phyloP scores from a whole-genome alignment of 2,329 filamentous ascomycete genomes.

The Ophiostoma pallidulum region DNA sequence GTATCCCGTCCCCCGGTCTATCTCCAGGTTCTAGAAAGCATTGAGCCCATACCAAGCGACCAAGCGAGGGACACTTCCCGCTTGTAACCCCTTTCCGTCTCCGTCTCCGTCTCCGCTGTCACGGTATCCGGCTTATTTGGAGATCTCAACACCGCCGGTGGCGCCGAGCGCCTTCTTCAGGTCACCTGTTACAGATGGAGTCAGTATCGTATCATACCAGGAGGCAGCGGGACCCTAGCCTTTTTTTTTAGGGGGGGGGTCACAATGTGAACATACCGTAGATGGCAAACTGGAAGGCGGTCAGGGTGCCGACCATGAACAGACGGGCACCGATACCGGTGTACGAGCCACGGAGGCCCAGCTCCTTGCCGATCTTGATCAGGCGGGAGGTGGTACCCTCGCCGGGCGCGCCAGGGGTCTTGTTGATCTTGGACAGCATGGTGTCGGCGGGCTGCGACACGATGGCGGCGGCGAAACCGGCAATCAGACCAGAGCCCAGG shows the following conservation, averaged over 20 bases:
- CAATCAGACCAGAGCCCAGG: slow-evolving; percentile 30
- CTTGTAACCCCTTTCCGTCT: no score
- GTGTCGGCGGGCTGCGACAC: slow-evolving; percentile 79
- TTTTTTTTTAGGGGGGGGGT: no score
- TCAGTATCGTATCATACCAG: no score
- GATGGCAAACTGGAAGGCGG: slow-evolving; percentile 72
- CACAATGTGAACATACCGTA: slow-evolving; percentile 42
- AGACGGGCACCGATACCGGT: slow-evolving; percentile 61
- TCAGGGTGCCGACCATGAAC: slow-evolving; percentile 51
- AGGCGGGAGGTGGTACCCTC: slow-evolving; percentile 66
- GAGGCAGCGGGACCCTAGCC: no score
- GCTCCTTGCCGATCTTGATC: slow-evolving; percentile 72
- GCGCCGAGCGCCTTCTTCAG: slow-evolving; percentile 63
- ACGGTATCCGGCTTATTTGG: slow-evolving; percentile 26
- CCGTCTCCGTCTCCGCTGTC: no score
- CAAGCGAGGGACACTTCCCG: no score
- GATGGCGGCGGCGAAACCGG: slow-evolving; percentile 72
- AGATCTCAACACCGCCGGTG: slow-evolving; percentile 66
- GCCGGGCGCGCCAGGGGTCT: slow-evolving; percentile 70
- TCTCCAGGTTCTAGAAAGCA: not conserved
- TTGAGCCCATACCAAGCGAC: no score
- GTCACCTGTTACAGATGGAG: slow-evolving; percentile 25
- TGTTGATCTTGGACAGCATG: slow-evolving; percentile 86
- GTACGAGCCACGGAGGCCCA: slow-evolving; percentile 64
- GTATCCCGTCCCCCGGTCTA: slow-evolving; percentile 3